Conservation (phyloP, 495 filamentous ascomycete species). For the Aspergillus cristatus region DNA sequence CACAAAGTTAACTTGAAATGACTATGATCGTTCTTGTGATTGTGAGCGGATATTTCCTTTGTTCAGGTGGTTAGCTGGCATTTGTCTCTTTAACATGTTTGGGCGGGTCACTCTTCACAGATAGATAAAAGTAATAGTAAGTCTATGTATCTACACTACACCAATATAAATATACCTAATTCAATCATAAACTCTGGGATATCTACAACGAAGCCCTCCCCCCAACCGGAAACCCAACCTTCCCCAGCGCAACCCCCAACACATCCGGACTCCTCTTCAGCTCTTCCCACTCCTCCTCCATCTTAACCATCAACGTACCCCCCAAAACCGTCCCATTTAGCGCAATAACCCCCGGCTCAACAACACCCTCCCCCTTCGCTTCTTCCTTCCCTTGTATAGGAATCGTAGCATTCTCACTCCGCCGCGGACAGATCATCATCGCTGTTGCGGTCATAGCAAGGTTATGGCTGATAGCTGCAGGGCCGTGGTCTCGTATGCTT, state of each 20-base stretch:
- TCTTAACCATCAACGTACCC: slow-evolving; percentile 77
- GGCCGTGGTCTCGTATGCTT: slow-evolving; percentile 3
- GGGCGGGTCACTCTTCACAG: too few relatives aligned
- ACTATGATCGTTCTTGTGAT: too few relatives aligned
- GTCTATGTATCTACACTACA: too few relatives aligned
- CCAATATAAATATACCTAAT: too few relatives aligned
- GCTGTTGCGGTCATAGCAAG: slow-evolving; percentile 59
- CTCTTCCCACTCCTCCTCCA: slow-evolving; percentile 57
- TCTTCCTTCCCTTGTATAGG: slow-evolving; percentile 6
- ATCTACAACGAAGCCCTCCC: too few relatives aligned
- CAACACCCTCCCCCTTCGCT: slow-evolving; percentile 19
- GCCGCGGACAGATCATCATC: slow-evolving; percentile 63
- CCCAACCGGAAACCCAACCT: slow-evolving; percentile 47
- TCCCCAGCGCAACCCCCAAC: slow-evolving; percentile 45
- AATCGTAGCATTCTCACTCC: slow-evolving; percentile 31
- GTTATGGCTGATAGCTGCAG: slow-evolving; percentile 62
- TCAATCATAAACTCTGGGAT: too few relatives aligned
- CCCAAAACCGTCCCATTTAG: slow-evolving; percentile 74
- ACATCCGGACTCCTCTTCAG: slow-evolving; percentile 40
- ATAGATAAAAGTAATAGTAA: too few relatives aligned
- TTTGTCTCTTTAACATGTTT: too few relatives aligned
- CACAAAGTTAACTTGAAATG: slow-evolving; percentile 13
- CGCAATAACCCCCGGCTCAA: slow-evolving; percentile 47
- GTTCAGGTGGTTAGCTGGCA: too few relatives aligned
- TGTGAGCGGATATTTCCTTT: too few relatives aligned